Conservation (phyloP, 441 rosid species). For the Pelargonium australe region DNA sequence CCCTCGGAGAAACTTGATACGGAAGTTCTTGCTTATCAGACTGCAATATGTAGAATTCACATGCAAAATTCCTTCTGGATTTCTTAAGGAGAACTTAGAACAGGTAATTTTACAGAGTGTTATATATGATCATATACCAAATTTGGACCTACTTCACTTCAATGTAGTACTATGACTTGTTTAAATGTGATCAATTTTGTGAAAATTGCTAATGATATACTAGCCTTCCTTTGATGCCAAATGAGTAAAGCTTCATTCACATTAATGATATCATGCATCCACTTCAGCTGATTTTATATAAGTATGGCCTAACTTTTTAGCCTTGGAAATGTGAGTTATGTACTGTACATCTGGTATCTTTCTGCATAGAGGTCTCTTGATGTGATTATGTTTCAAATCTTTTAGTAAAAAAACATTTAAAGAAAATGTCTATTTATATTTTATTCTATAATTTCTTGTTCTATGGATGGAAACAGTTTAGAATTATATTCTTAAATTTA, state of each 20-base stretch:
- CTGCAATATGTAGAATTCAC: conserved; percentile 15
- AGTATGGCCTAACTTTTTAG: not conserved
- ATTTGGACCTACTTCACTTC: conserved; percentile 12
- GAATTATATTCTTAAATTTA: not conserved
- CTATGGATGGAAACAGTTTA: not conserved
- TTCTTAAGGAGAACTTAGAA: conserved; percentile 21
- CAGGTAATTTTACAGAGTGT: conserved; percentile 25
- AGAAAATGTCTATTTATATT: not conserved
- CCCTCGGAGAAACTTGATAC: conserved; percentile 6
- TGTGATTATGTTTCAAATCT: not conserved
- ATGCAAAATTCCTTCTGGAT: conserved; percentile 13
- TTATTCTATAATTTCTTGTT: not conserved
- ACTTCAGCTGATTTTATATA: not conserved
- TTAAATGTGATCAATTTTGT: conserved; percentile 3
- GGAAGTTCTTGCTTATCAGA: conserved; percentile 10
- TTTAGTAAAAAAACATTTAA: no score
- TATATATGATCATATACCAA: conserved; percentile 4
- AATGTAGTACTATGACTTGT: conserved; percentile 11
- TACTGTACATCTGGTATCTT: not conserved
- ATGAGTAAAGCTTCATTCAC: not conserved
- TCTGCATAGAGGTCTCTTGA: not conserved
- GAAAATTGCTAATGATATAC: not conserved
- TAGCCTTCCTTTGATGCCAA: conserved; percentile 5
- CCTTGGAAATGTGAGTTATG: not conserved
- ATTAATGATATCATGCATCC: not conserved